phyloP scores from a whole-genome alignment of 2,329 filamentous ascomycete species.

The Parafenestella ontariensis region DNA sequence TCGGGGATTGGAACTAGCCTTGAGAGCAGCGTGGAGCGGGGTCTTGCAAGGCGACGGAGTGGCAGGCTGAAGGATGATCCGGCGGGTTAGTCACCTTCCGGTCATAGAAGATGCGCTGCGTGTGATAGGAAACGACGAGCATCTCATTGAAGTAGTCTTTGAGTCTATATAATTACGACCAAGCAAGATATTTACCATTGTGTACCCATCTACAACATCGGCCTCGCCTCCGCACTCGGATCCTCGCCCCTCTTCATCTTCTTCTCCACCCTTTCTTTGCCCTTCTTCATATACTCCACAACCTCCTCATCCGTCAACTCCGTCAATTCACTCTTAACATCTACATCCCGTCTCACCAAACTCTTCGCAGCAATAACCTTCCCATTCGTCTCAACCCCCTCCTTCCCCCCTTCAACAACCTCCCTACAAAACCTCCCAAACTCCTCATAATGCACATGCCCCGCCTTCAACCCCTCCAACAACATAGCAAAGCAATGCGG shows the following conservation, averaged over 20 bases:
- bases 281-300: conserved; percentile 35
- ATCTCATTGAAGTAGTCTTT: background rate
- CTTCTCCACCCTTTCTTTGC: conserved; percentile 27
- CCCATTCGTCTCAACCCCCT: conserved; percentile 27
- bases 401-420: conserved; percentile 35
- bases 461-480: conserved; percentile 42
- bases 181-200: too few species aligned
- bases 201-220: too few species aligned
- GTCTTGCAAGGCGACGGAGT: conserved; percentile 19
- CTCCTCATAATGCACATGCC: conserved; percentile 45
- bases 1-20: conserved; percentile 59
- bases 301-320: conserved; percentile 43
- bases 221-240: conserved; percentile 24
- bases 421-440: conserved; percentile 44
- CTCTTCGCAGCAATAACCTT: conserved; percentile 41
- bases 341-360: conserved; percentile 30
- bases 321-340: conserved; percentile 33
- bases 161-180: too few species aligned
- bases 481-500: conserved; percentile 70
- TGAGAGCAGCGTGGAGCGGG: conserved; percentile 41
- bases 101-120: background rate
- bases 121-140: background rate
- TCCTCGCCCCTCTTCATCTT: conserved; percentile 26
- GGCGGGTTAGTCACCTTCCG: background rate
- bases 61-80: conserved; percentile 2